Conservation (phyloP, 495 filamentous ascomycete genomes). For the Rhypophila decipiens region DNA sequence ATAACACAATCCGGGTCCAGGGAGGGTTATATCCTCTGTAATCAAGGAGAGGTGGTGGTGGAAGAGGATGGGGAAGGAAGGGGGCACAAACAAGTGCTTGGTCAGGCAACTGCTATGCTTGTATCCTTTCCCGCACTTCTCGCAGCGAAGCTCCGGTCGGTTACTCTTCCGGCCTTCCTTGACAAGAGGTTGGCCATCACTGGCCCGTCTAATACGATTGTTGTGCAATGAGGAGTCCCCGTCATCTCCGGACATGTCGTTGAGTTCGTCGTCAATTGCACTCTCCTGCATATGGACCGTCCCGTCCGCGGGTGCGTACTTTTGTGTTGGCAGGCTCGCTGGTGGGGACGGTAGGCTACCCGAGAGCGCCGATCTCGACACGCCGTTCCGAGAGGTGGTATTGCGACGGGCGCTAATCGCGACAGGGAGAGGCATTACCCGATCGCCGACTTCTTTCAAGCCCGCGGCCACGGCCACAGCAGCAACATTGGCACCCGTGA, state of each 20-base stretch:
- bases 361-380: slow-evolving; percentile 37
- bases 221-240: slow-evolving; percentile 55
- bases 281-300: slow-evolving; percentile 43
- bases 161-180: slow-evolving; percentile 73
- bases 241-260: slow-evolving; percentile 51
- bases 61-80: slow-evolving; percentile 42
- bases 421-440: slow-evolving; percentile 46
- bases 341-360: slow-evolving; percentile 55
- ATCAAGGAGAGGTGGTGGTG: slow-evolving; percentile 26
- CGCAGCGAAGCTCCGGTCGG: slow-evolving; percentile 83
- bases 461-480: slow-evolving; percentile 68
- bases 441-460: slow-evolving; percentile 56
- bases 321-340: slow-evolving; percentile 39
- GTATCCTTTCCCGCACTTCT: slow-evolving; percentile 99
- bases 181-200: slow-evolving; percentile 72
- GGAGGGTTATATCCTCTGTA: slow-evolving; percentile 16
- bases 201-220: slow-evolving; percentile 70
- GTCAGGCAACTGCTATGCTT: slow-evolving; percentile 99
- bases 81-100: slow-evolving; percentile 98
- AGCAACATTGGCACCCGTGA: slow-evolving; percentile 60
- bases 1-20: slow-evolving; percentile 12
- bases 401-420: slow-evolving; percentile 40
- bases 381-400: slow-evolving; percentile 43
- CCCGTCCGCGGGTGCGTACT: slow-evolving; percentile 31
- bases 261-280: slow-evolving; percentile 53